A percentile compares a stretch with the other conserved stretches of the same genome.
These are phyloP conservation scores for Pestalotiopsis sp. DNA, from an alignment of 2,329 filamentous ascomycete species.

Conservation along the genomic window DNA sequence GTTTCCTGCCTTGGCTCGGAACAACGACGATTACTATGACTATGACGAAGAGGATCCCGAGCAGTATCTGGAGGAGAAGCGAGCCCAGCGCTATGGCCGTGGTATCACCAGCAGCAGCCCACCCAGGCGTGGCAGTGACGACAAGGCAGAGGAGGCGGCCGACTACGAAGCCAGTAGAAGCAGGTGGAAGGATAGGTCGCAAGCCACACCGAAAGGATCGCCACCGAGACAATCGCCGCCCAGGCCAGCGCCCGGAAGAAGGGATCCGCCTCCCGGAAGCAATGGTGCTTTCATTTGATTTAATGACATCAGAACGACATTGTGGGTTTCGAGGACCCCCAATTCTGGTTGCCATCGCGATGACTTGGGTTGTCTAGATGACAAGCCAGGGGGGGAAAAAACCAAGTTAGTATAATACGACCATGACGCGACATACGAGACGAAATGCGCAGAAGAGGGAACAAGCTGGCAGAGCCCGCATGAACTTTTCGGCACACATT, in stretches of 20 bases:
- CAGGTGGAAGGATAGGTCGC: constrained; percentile 28
- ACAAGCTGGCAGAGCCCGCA: not conserved
- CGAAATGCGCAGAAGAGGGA: not conserved
- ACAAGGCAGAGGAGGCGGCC: constrained; percentile 25
- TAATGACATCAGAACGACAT: not conserved
- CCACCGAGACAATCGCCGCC: constrained; percentile 21
- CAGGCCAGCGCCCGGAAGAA: constrained; percentile 18
- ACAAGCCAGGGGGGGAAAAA: not conserved
- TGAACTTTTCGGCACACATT: not conserved
- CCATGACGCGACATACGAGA: constrained; percentile 4
- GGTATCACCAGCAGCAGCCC: constrained; percentile 41
- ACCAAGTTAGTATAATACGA: not conserved
- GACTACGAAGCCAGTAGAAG: constrained; percentile 30
- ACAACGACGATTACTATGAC: constrained; percentile 37
- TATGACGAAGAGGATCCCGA: constrained; percentile 34
- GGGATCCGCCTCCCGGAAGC: constrained; percentile 10
- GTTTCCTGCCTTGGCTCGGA: constrained; percentile 36
- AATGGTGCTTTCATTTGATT: constrained; percentile 18
- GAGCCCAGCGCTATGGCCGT: constrained; percentile 39
- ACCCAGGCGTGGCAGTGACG: constrained; percentile 34
- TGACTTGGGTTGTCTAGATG: not conserved
- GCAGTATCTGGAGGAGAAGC: constrained; percentile 32
- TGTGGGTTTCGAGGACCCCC: not conserved
- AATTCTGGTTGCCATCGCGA: not conserved
- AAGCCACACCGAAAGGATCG: constrained; percentile 21